A percentile compares a stretch with the other conserved stretches of the same genome.
These are phyloP conservation scores for Leccinum boreale DNA, from an alignment of 768 basidiomycete species.

Conservation along the genomic window DNA sequence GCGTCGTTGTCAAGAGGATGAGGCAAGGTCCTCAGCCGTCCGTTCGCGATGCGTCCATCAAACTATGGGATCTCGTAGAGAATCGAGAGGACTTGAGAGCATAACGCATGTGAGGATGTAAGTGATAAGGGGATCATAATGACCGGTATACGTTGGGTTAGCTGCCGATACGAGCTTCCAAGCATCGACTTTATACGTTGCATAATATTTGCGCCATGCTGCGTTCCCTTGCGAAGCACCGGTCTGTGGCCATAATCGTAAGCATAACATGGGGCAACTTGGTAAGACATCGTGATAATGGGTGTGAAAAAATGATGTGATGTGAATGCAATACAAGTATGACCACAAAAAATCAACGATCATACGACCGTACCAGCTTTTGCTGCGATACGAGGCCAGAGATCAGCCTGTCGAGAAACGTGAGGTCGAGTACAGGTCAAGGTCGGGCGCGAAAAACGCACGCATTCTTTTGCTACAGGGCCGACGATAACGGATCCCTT, in stretches of 20 bases:
- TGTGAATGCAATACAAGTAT: conserved; percentile 6
- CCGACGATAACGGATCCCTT: conserved; percentile 97
- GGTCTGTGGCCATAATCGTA: conserved; percentile 18
- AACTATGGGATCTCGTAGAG: conserved; percentile 21
- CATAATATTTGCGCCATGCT: not conserved
- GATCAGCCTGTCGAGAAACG: conserved; percentile 64
- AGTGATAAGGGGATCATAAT: not conserved
- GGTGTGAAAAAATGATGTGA: not conserved
- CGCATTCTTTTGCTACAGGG: conserved; percentile 99
- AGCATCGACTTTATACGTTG: not conserved
- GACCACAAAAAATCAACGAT: conserved; percentile 27
- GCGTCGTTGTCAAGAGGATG: conserved; percentile 1
- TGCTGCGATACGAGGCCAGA: conserved; percentile 99
- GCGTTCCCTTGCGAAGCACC: not conserved
- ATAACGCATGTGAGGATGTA: too few species aligned
- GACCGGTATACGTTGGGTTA: not conserved
- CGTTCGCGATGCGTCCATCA: conserved; percentile 28
- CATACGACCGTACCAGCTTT: conserved; percentile 98
- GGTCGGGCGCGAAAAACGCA: conserved; percentile 38
- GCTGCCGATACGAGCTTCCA: not conserved
- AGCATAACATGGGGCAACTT: conserved; percentile 16
- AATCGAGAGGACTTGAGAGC: not conserved
- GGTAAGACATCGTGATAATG: conserved; percentile 15
- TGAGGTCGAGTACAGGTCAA: not conserved
- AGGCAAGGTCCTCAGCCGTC: conserved; percentile 16